Evolutionary conservation across 208 protist species (phyloP).

Genomic region (Leishmania guyanensis): DNA sequence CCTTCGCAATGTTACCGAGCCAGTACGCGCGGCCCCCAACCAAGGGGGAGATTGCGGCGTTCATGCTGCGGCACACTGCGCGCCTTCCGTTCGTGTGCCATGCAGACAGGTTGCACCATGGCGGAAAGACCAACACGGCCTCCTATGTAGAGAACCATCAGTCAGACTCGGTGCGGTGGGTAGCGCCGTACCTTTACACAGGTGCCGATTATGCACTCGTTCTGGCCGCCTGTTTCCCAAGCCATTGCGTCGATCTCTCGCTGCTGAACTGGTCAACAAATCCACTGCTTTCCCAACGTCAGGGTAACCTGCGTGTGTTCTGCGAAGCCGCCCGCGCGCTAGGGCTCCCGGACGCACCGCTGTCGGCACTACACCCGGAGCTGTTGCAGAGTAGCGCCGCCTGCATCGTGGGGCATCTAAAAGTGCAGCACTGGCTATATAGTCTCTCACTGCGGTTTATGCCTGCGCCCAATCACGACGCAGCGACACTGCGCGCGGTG

Average conservation of each 20-base stretch:
- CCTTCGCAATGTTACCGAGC: not conserved
- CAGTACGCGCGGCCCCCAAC: conserved; percentile 9
- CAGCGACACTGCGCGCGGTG: conserved; percentile 42
- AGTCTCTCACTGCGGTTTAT: conserved; percentile 51
- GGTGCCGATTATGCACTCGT: conserved; percentile 78
- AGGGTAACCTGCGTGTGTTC: conserved; percentile 60
- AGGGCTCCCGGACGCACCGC: conserved; percentile 46
- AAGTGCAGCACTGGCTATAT: conserved; percentile 83
- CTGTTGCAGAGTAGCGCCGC: conserved; percentile 35
- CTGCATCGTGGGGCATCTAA: conserved; percentile 60
- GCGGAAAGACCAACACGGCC: not conserved
- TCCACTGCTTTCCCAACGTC: conserved; percentile 55
- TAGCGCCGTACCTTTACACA: conserved; percentile 57
- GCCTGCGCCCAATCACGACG: conserved; percentile 39
- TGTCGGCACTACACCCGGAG: conserved; percentile 46
- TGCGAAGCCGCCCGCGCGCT: conserved; percentile 47
- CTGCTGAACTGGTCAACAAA: conserved; percentile 55
- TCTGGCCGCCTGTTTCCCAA: conserved; percentile 63
- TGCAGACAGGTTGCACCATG: not conserved
- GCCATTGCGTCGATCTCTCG: conserved; percentile 53
- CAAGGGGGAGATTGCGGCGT: conserved; percentile 33
- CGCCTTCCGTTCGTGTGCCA: conserved; percentile 24
- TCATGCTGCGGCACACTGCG: conserved; percentile 51
- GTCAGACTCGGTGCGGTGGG: not conserved
- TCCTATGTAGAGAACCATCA: not conserved